Evolutionary conservation across 352 stramenopile genomes (phyloP).

Genomic region (Halophytophthora batemanensis): DNA sequence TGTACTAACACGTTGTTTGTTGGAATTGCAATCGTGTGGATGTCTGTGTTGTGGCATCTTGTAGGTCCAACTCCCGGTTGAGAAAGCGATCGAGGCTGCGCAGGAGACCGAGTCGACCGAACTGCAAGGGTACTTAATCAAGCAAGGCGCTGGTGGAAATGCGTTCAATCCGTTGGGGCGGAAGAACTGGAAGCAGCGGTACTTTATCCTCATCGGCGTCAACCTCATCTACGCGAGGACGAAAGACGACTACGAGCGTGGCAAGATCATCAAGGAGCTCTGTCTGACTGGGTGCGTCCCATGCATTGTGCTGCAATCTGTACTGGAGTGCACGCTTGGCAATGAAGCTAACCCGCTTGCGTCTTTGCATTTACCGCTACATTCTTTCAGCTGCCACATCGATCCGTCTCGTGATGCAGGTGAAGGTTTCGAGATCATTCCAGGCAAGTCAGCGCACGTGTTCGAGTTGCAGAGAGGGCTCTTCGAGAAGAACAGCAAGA

Average conservation of each 20-base stretch:
- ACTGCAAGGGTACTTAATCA: conserved; percentile 84
- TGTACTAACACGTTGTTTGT: not conserved
- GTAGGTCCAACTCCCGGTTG: conserved; percentile 67
- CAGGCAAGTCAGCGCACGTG: conserved; percentile 60
- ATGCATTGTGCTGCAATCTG: not conserved
- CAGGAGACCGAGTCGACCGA: conserved; percentile 63
- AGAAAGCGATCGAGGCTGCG: conserved; percentile 77
- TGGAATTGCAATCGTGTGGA: not conserved
- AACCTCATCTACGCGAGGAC: conserved; percentile 82
- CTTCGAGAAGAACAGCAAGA: conserved; percentile 82
- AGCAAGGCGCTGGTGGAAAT: conserved; percentile 77
- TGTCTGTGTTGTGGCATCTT: not conserved
- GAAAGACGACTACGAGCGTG: conserved; percentile 86
- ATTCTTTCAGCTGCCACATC: conserved; percentile 47
- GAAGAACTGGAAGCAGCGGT: conserved; percentile 89
- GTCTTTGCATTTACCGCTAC: not conserved
- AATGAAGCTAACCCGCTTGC: not conserved
- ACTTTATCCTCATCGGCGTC: conserved; percentile 75
- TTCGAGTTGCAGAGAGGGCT: conserved; percentile 72
- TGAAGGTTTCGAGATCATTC: conserved; percentile 83
- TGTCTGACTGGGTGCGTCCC: conserved; percentile 61
- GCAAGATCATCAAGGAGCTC: conserved; percentile 84
- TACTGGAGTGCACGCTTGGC: not conserved
- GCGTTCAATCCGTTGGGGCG: conserved; percentile 71
- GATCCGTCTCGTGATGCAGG: conserved; percentile 71